Base-by-base conservation (phyloP, 768 basidiomycete species). In the Mycena crocata region DNA sequence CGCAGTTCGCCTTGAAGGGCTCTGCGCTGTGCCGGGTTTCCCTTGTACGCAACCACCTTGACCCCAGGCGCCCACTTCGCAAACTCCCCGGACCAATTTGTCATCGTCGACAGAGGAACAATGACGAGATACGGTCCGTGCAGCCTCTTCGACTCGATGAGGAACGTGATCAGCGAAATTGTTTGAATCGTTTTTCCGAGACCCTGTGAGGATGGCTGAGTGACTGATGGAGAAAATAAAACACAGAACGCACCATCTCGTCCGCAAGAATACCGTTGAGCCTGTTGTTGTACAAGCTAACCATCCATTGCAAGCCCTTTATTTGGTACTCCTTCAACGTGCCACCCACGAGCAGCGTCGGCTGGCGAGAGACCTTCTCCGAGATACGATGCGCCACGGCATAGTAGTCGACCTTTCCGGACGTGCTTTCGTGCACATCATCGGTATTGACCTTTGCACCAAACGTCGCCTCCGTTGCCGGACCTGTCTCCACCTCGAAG, bases 261-360 rank as follows among this genome's bases (percentile, higher is more conserved):
- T 98, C 96, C 66, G 96, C 96, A 46, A 98, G 79, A 70, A 98
- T 98, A 64, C 96, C 96, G 72, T 98, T 96, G 66, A 98, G 85
- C 74, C 91, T 89, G 84, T 98, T 98, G 79, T 98, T 98, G 79
- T 96, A 98, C 81, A 98, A 84, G 79, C 93, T 94, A 73, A 98
- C 96, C 96, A 98, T 97, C 95, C 96, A 98, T 79, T 97, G 96
- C 73, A 98, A 78, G 63, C 96, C 96, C 82, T 96, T 96, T 72
- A 98, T 64, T 79, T 98, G 96, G 76, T 98, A 97, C 50, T 96
- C 95, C 79, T 98, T 98, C 73, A 98, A 84, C 1, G 90, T 94
- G 49, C 96, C 96, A 66, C 95, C 96, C 34, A 93, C 76, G 21
- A 98, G 87, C 30, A 98, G 83, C 40, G 71, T 71, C 2, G 94